Base-by-base conservation (phyloP, 805 yeast genomes). In the Cyberlindnera subsufficiens region DNA sequence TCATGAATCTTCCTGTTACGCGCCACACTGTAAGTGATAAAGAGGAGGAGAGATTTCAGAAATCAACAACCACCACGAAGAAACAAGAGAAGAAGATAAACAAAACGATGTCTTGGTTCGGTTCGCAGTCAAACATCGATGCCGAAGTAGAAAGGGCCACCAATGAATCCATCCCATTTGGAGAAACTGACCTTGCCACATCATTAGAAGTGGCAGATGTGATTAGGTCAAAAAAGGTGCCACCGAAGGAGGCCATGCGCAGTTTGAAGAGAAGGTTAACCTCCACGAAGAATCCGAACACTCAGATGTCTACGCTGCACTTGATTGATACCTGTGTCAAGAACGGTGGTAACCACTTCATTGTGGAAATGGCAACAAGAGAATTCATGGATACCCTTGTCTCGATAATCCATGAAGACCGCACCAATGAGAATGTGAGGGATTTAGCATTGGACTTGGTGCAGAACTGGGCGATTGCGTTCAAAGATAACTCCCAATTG, bases 281-380 rank as follows among this genome's bases (percentile, higher is more conserved):
- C 22, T 60, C 66, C 29, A 75, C 80, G 18, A 67, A 69, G 42
- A 90, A 90, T 59, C 96, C 97, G 10, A 89, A 90, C 60, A 76
- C 81, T 9, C 86, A 86, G 56, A 71, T 80, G 22, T 76, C 93
- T 5, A 71, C 90, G 0, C 72, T 93, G 57, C 85, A 83, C 56
- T 68, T 93, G 47, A 71, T 83, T 29, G 98, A 93, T 54, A 74
- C 87, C 37, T 86, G 96, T 64, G 82, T 91, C 42, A 93, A 93
- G 65, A 93, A 93, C 60, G 90, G 96, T 37, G 99, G 99, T 7
- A 70, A 71, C 38, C 95, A 87, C 54, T 90, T 93, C 54, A 69
- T 91, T 18, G 71, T 68, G 17, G 96, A 88, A 55, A 71, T 90
- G 27, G 77, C 91, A 30, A 75, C 90, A 9, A 78, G 88, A 49